A percentile compares a stretch with the other conserved stretches of the same genome.
Conservation (phyloP, 495 filamentous ascomycete genomes). For the Penicillium desertorum region DNA sequence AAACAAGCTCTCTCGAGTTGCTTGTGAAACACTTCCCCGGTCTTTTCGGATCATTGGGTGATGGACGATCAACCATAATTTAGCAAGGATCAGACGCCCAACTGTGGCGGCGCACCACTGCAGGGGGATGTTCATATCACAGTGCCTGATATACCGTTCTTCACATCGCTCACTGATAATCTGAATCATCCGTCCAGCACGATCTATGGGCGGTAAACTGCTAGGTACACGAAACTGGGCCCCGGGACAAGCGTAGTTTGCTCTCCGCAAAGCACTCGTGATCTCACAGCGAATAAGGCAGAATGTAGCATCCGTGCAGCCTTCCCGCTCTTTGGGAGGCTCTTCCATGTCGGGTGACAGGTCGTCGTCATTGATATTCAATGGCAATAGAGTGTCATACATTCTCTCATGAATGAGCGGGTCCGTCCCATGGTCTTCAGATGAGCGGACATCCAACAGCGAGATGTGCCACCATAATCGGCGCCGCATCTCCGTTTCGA, state of each 20-base stretch:
- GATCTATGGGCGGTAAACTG: constrained; percentile 36
- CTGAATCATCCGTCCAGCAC: constrained; percentile 62
- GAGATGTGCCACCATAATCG: constrained; percentile 83
- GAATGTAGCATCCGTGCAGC: constrained; percentile 79
- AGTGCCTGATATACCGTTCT: constrained; percentile 51
- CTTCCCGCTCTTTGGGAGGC: constrained; percentile 56
- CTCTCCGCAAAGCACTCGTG: constrained; percentile 42
- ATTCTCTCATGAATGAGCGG: constrained; percentile 64
- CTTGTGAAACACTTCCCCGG: constrained; percentile 45
- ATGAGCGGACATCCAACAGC: constrained; percentile 71
- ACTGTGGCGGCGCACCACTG: constrained; percentile 72
- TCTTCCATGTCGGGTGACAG: constrained; percentile 63
- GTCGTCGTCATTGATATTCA: constrained; percentile 80
- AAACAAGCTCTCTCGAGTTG: constrained; percentile 70
- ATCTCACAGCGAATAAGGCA: constrained; percentile 69
- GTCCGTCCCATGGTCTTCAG: constrained; percentile 84
- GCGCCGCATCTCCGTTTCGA: constrained; percentile 82
- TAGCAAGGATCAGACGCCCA: constrained; percentile 65
- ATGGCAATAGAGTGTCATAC: constrained; percentile 72
- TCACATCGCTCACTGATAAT: constrained; percentile 64
- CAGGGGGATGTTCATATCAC: constrained; percentile 58
- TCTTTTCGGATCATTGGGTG: constrained; percentile 56
- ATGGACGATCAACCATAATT: constrained; percentile 62
- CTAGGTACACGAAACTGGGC: constrained; percentile 24
- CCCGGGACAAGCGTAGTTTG: constrained; percentile 35